Evolutionary conservation across 2,329 filamentous ascomycete species (phyloP), one percentile per base, ranked within the genome.

Genomic region (Septoria linicola): DNA sequence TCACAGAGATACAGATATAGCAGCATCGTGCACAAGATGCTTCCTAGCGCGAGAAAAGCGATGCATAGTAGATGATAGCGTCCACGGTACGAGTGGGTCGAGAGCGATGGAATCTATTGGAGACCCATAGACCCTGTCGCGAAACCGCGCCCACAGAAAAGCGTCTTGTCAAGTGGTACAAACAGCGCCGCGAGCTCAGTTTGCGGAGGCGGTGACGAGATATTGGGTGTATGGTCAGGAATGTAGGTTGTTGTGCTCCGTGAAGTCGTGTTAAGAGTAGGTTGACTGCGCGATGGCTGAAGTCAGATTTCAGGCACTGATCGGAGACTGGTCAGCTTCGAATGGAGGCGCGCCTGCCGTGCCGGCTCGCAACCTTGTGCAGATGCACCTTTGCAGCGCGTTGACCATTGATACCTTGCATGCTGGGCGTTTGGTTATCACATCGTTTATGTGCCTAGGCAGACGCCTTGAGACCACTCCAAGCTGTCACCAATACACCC

Each of bases 1-100:
- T 16, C 34, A 41, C 36, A 45, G 20, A 30, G 16, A 32, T 36
- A 41, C 27, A 19, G 39, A 45, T 46, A 49, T 54, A 54, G 51
- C 36, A 53, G 13, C 51, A 53, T 53, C 39, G 45, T 41, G 50
- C 32, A 31, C 44, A 20, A 16, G 11, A 47, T 14, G 13, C 11
- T 20, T 36, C 31, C 41, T 50, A 54, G 51, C 41, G 46, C 35
- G 25, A 23, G 43, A 49, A 46, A 50, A 41, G 51, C 40, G 45
- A 53, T 42, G 45, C 51, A 49, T 43, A 44, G 39, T 44, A 47
- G 20, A 47, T 42, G 43, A 49, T 49, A 40, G 43, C 35, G 50
- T 48, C 43, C 30, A 25, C 17, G 19, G 16, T 41, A n/a, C 39
- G 20, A 19, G 43, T 43, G 50, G 44, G 23, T 35, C 50, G 27